Evolutionary conservation across 2,329 filamentous ascomycete genomes (phyloP).

Genomic region (Nemania sp.): DNA sequence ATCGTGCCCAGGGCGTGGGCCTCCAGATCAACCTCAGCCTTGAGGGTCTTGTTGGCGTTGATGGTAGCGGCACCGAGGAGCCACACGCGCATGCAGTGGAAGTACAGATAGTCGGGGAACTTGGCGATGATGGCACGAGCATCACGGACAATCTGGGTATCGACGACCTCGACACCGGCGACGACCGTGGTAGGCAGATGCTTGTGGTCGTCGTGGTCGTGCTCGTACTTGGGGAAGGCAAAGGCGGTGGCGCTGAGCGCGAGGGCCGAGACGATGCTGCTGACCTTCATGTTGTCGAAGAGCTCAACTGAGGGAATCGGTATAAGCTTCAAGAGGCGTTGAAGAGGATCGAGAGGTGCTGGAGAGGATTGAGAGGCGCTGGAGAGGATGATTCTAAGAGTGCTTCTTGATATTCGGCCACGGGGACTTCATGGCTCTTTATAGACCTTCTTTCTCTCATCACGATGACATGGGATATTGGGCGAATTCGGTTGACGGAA

Average conservation of each 20-base stretch:
- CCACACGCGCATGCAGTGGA: constrained; percentile 22
- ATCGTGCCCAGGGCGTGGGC: constrained; percentile 27
- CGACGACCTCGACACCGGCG: constrained; percentile 27
- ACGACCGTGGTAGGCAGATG: constrained; percentile 22
- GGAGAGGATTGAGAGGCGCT: no score
- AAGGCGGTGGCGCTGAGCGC: constrained; percentile 19
- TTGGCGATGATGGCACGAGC: constrained; percentile 19
- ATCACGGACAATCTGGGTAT: constrained; percentile 27
- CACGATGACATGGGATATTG: not conserved
- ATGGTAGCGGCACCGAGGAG: constrained; percentile 21
- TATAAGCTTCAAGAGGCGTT: not conserved
- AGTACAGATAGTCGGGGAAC: constrained; percentile 27
- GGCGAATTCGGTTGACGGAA: not conserved
- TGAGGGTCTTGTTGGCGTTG: constrained; percentile 25
- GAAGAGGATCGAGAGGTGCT: not conserved
- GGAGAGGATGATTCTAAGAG: no score
- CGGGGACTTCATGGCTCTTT: constrained; percentile 2
- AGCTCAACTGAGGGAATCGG: not conserved
- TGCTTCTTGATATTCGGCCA: not conserved
- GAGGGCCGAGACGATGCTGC: constrained; percentile 21
- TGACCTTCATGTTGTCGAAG: constrained; percentile 24
- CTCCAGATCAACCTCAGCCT: constrained; percentile 23
- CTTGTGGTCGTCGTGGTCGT: constrained; percentile 1
- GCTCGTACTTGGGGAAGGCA: constrained; percentile 9
- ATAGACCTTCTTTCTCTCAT: constrained; percentile 1